Percentiles rank a stretch among this genome's conserved stretches.
Evolutionary conservation across 148 eudicot genomes (phyloP).

Genomic region (Polygonum maritimum): DNA sequence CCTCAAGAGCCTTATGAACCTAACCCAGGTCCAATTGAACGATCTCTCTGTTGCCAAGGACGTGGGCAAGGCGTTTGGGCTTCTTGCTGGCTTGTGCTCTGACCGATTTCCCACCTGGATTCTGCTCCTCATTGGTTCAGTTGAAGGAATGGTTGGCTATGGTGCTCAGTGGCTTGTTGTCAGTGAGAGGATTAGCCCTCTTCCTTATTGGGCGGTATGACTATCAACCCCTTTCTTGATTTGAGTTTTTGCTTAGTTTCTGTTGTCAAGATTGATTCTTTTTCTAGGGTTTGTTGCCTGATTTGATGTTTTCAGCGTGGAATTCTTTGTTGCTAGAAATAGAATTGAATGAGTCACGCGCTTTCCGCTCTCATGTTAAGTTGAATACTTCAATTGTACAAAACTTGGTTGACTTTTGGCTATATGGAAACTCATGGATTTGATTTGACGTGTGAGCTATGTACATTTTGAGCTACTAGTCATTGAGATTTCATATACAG

Average conservation of each 20-base stretch:
- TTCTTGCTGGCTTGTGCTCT: slow-evolving; percentile 55
- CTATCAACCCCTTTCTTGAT: background rate
- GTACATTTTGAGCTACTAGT: too few relatives aligned
- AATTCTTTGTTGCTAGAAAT: background rate
- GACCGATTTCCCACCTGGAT: slow-evolving; percentile 38
- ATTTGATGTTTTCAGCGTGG: background rate
- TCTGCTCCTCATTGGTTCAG: slow-evolving; percentile 49
- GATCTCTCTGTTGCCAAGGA: slow-evolving; percentile 66
- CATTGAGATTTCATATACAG: too few relatives aligned
- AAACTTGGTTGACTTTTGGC: too few relatives aligned
- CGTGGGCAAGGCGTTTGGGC: slow-evolving; percentile 59
- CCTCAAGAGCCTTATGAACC: slow-evolving; percentile 41
- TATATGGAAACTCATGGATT: too few relatives aligned
- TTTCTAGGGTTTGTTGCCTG: background rate
- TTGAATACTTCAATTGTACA: too few relatives aligned
- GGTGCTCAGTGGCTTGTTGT: slow-evolving; percentile 76
- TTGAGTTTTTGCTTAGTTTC: background rate
- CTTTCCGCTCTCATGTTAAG: background rate
- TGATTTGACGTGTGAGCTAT: too few relatives aligned
- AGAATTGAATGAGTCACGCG: background rate
- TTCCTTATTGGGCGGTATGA: slow-evolving; percentile 70
- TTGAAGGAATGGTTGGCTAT: slow-evolving; percentile 54
- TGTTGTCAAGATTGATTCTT: background rate
- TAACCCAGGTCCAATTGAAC: slow-evolving; percentile 49
- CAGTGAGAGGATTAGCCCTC: slow-evolving; percentile 30